A percentile compares a stretch with the other conserved stretches of the same genome.
These are phyloP conservation scores for Ceratobasidium sp. DNA, from an alignment of 1,284 basidiomycete species.

Conservation along the genomic window DNA sequence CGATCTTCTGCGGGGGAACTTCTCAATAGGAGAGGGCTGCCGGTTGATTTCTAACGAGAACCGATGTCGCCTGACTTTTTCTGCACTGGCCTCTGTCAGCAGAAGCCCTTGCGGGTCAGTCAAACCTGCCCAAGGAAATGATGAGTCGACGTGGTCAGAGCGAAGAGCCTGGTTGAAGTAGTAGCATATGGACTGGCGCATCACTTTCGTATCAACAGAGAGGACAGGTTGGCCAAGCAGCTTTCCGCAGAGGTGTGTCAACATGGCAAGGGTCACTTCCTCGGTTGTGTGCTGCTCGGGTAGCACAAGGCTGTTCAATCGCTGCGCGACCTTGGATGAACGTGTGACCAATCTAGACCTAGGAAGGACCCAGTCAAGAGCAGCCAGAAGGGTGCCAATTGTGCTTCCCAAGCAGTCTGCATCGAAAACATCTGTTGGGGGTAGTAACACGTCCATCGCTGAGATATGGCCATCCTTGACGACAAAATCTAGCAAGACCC, in stretches of 20 bases:
- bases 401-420: background rate
- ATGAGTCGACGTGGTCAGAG: background rate
- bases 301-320: background rate
- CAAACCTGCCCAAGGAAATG: conserved; percentile 5
- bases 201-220: background rate
- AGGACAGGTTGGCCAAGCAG: background rate
- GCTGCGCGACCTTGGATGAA: too few species aligned
- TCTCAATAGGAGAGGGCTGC: background rate
- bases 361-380: background rate
- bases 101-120: background rate
- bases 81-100: background rate
- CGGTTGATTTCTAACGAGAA: background rate
- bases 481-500: background rate
- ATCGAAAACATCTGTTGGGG: background rate
- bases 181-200: conserved; percentile 4
- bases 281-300: background rate
- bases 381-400: background rate
- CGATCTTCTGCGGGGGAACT: background rate
- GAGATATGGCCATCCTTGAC: background rate
- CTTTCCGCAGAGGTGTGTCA: background rate
- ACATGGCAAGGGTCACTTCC: background rate
- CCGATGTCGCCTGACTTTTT: background rate
- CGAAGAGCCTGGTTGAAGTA: background rate
- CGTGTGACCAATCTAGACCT: background rate
- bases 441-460: background rate